phyloP scores from a whole-genome alignment of 2,329 filamentous ascomycete genomes.

The Sporothrix pallida region DNA sequence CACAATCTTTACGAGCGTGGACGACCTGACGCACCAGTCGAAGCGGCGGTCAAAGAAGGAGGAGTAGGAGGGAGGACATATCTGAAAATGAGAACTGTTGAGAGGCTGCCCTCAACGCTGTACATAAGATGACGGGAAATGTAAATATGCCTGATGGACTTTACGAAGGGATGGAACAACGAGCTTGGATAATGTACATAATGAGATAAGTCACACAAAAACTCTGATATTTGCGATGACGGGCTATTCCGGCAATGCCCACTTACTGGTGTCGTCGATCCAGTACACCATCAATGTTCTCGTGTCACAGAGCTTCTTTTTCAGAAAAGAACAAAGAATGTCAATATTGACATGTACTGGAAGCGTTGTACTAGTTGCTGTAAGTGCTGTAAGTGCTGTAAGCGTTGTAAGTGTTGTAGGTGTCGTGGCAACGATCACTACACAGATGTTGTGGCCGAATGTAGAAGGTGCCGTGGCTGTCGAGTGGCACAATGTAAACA shows the following conservation, averaged over 20 bases:
- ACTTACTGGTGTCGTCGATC: slow-evolving; percentile 7
- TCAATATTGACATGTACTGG: no score
- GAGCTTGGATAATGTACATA: slow-evolving; percentile 10
- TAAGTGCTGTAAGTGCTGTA: no score
- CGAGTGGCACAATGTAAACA: no score
- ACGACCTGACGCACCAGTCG: slow-evolving; percentile 38
- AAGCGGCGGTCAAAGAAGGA: not conserved
- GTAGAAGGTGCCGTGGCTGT: no score
- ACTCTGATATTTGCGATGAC: slow-evolving; percentile 16
- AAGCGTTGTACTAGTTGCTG: no score
- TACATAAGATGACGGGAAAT: not conserved
- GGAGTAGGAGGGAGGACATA: no score
- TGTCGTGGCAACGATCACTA: no score
- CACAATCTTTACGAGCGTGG: slow-evolving; percentile 35
- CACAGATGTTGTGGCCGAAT: no score
- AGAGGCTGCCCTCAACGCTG: not conserved
- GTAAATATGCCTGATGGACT: no score
- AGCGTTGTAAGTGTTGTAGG: no score
- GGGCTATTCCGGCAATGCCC: slow-evolving; percentile 19
- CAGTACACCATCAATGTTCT: slow-evolving; percentile 28
- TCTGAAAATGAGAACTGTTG: no score
- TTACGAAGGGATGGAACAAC: not conserved
- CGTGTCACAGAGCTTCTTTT: not conserved
- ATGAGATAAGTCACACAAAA: not conserved
- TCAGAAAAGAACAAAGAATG: no score